phyloP scores from a whole-genome alignment of 768 basidiomycete species.

The Xerocomus spinulosus region DNA sequence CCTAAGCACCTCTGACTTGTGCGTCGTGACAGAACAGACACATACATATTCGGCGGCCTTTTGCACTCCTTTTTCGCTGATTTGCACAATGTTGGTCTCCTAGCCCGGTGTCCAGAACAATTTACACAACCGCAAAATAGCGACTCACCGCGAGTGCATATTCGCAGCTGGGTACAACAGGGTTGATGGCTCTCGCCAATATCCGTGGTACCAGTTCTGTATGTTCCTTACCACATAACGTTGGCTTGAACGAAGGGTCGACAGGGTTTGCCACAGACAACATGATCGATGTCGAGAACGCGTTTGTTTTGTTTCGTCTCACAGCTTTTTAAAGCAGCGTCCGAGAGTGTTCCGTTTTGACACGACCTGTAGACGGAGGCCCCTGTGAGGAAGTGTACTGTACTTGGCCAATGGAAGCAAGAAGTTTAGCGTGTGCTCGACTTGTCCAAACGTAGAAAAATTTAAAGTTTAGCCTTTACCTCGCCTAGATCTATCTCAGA shows the following conservation, averaged over 20 bases:
- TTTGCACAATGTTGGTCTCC: conserved; percentile 56
- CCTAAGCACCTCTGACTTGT: conserved; percentile 5
- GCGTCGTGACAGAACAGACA: conserved; percentile 9
- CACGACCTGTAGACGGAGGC: not conserved
- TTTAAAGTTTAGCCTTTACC: conserved; percentile 18
- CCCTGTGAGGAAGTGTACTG: no score
- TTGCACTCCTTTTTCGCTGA: conserved; percentile 57
- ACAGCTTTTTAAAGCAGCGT: not conserved
- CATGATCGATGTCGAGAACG: conserved; percentile 7
- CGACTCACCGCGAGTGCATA: conserved; percentile 51
- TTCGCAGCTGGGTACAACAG: conserved; percentile 55
- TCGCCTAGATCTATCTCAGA: conserved; percentile 18
- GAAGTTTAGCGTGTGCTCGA: no score
- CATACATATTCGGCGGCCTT: conserved; percentile 63
- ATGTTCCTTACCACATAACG: not conserved
- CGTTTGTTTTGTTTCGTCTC: conserved; percentile 5
- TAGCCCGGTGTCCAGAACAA: conserved; percentile 24
- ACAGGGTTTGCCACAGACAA: conserved; percentile 13
- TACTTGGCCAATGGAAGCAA: no score
- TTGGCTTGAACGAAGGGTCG: not conserved
- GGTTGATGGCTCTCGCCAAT: conserved; percentile 37
- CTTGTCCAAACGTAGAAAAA: conserved; percentile 1
- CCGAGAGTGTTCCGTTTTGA: not conserved
- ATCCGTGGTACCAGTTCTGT: not conserved
- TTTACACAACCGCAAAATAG: not conserved